These are phyloP conservation scores for Daedaleopsis nitida DNA, from an alignment of 768 basidiomycete genomes.

Conservation along the genomic window DNA sequence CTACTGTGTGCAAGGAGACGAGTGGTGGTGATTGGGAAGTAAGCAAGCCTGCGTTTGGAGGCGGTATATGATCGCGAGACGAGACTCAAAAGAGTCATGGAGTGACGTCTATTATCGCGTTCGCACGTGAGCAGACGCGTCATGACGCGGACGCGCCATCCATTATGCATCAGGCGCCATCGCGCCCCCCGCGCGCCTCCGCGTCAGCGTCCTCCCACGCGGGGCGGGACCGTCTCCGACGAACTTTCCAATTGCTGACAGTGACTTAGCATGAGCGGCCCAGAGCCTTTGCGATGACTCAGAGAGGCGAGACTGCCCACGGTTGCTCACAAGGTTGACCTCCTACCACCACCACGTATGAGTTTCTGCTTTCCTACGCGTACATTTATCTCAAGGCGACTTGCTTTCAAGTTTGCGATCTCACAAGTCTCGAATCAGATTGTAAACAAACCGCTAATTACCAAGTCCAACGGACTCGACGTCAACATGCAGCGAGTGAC, in stretches of 20 bases:
- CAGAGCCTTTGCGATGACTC: not conserved
- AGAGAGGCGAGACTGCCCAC: not conserved
- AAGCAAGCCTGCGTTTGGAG: not conserved
- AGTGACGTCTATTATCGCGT: not conserved
- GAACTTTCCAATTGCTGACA: no score
- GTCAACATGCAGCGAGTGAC: conserved; percentile 24
- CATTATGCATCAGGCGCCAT: no score
- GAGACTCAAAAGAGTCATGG: not conserved
- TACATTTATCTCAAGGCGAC: not conserved
- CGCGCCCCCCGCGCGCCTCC: no score
- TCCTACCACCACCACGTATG: not conserved
- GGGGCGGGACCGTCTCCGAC: no score
- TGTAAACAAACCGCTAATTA: not conserved
- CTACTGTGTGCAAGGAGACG: not conserved
- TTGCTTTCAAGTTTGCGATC: not conserved
- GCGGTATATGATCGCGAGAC: conserved; percentile 7
- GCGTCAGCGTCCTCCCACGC: not conserved
- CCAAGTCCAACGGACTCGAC: not conserved
- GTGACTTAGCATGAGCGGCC: no score
- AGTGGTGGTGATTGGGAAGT: conserved; percentile 5
- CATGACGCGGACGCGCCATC: no score
- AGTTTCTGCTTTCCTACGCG: not conserved
- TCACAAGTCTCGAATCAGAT: not conserved
- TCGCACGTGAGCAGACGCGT: no score
- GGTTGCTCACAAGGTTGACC: no score